phyloP scores from a whole-genome alignment of 2,329 filamentous ascomycete genomes.

The Fusarium udum region DNA sequence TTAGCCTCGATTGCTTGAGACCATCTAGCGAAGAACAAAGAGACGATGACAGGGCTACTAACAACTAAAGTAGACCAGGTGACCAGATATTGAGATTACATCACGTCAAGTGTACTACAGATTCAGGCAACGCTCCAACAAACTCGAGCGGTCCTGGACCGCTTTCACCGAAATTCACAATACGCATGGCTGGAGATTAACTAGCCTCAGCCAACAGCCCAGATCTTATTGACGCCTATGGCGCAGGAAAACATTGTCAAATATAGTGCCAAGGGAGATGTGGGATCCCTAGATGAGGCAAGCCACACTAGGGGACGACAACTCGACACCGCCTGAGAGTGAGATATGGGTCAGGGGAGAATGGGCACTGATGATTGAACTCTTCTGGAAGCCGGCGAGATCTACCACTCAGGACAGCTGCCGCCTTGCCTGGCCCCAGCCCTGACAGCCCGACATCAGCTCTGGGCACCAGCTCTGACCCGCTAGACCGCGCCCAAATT shows the following conservation, averaged over 20 bases:
- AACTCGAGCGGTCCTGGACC: conserved; percentile 24
- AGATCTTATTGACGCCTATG: conserved; percentile 19
- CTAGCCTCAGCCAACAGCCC: conserved; percentile 31
- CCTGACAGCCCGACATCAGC: conserved; percentile 36
- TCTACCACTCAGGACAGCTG: conserved; percentile 35
- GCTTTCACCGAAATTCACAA: conserved; percentile 42
- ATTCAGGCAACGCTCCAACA: conserved; percentile 27
- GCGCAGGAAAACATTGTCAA: conserved; percentile 25
- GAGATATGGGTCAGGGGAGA: conserved; percentile 28
- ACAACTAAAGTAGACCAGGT: conserved; percentile 20
- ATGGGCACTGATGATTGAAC: conserved; percentile 14
- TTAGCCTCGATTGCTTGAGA: conserved; percentile 18
- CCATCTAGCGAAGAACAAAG: conserved; percentile 22
- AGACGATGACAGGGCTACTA: not conserved
- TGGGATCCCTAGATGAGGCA: conserved; percentile 41
- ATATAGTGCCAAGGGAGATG: conserved; percentile 31
- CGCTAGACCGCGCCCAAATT: conserved; percentile 35
- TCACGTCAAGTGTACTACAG: conserved; percentile 22
- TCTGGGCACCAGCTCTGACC: conserved; percentile 34
- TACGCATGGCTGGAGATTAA: conserved; percentile 39
- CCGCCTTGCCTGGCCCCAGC: conserved; percentile 21
- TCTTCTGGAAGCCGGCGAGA: conserved; percentile 42
- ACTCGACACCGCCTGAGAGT: conserved; percentile 35
- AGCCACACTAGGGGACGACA: conserved; percentile 37
- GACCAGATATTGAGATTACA: conserved; percentile 35